Conservation (phyloP, 495 filamentous ascomycete species). For the Daldinia bambusicola region DNA sequence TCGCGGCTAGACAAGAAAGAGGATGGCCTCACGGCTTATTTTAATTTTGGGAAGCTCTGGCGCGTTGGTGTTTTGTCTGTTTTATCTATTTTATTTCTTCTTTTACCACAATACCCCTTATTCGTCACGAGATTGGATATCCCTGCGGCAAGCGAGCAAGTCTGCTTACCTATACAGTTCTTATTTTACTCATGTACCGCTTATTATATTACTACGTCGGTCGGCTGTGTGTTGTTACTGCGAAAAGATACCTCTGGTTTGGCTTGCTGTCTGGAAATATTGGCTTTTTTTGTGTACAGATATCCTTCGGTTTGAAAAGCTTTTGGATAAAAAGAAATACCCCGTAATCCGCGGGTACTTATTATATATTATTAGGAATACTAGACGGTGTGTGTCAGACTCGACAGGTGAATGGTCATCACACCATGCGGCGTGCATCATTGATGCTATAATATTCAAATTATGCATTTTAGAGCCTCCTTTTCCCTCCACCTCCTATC, state of each 20-base stretch:
- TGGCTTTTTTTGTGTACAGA: neutral
- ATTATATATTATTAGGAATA: neutral
- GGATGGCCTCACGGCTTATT: constrained; percentile 61
- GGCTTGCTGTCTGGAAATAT: neutral
- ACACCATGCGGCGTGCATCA: neutral
- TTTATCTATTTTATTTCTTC: constrained; percentile 25
- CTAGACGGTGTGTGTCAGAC: neutral
- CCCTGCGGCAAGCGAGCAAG: neutral
- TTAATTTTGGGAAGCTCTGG: constrained; percentile 30
- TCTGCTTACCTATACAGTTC: neutral
- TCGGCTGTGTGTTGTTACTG: neutral
- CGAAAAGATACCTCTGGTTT: constrained; percentile 12
- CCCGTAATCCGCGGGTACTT: neutral
- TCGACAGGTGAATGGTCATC: neutral
- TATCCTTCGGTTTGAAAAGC: neutral
- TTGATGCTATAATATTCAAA: neutral
- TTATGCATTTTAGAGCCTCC: neutral
- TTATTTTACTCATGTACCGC: neutral
- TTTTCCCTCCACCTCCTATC: neutral
- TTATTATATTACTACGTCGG: neutral
- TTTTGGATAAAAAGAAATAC: neutral
- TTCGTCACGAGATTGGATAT: constrained; percentile 12
- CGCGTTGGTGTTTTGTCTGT: constrained; percentile 37
- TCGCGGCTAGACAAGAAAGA: constrained; percentile 58
- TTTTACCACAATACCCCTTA: constrained; percentile 29